Evolutionary conservation across 495 filamentous ascomycete species (phyloP).

Genomic region (Rhypophila decipiens): DNA sequence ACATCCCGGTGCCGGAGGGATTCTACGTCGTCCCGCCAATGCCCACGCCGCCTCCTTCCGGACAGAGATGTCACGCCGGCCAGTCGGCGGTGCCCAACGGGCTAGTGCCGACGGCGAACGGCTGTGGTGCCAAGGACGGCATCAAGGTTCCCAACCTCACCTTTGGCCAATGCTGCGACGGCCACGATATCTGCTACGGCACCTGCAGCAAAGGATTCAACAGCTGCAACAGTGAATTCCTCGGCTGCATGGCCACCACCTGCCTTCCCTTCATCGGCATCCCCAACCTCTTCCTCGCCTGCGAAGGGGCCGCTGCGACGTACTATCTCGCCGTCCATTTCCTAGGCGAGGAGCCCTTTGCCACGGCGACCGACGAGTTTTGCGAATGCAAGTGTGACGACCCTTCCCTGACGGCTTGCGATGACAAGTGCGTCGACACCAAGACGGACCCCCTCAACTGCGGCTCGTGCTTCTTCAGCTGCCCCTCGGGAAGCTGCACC

Average conservation of each 20-base stretch:
- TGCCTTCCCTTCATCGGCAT: constrained; percentile 1
- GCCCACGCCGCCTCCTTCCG: neutral
- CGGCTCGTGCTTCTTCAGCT: constrained; percentile 4
- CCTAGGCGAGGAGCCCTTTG: neutral
- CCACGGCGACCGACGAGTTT: neutral
- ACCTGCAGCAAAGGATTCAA: constrained; percentile 2
- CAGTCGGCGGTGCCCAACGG: constrained; percentile 1
- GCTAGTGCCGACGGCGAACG: constrained; percentile 1
- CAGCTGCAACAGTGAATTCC: constrained; percentile 10
- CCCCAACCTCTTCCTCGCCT: neutral
- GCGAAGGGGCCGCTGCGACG: constrained; percentile 2
- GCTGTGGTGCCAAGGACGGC: constrained; percentile 6
- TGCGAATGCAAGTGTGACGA: constrained; percentile 11
- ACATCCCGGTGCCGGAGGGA: constrained; percentile 8
- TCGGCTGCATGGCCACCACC: constrained; percentile 2
- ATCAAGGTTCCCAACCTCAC: constrained; percentile 8
- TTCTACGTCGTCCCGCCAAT: constrained; percentile 6
- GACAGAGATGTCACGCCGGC: constrained; percentile 1
- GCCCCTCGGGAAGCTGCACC: constrained; percentile 10
- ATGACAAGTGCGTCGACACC: constrained; percentile 7
- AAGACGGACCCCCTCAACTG: constrained; percentile 7
- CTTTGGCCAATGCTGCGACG: constrained; percentile 5
- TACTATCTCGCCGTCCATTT: constrained; percentile 1
- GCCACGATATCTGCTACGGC: constrained; percentile 5
- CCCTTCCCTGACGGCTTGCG: constrained; percentile 2